These are phyloP conservation scores for Dactylellina parvicollis DNA, from an alignment of 2,329 filamentous ascomycete genomes.

Conservation along the genomic window DNA sequence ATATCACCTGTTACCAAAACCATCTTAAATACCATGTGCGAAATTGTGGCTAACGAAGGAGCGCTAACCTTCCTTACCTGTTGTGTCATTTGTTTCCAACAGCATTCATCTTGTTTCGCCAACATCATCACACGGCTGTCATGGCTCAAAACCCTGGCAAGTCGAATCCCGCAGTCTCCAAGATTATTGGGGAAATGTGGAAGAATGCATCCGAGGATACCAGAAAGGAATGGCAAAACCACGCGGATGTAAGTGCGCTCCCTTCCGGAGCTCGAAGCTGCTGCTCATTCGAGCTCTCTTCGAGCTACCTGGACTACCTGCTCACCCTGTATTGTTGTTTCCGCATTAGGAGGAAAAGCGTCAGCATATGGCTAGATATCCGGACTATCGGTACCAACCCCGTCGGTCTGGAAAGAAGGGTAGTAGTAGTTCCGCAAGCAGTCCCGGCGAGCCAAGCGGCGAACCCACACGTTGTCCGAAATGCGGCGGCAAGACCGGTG, in stretches of 20 bases:
- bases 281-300: not conserved
- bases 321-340: constrained; percentile 47
- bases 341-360: constrained; percentile 79
- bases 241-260: constrained; percentile 74
- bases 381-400: constrained; percentile 93
- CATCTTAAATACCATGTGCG: constrained; percentile 21
- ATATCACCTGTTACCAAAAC: no score
- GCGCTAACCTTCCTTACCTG: constrained; percentile 36
- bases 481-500: constrained; percentile 63
- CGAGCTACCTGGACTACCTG: constrained; percentile 39
- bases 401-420: constrained; percentile 69
- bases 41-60: constrained; percentile 44
- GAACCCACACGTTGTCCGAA: constrained; percentile 59
- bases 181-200: constrained; percentile 96
- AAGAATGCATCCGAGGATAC: constrained; percentile 76
- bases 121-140: constrained; percentile 86
- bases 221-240: constrained; percentile 85
- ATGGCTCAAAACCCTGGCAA: constrained; percentile 85
- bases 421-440: constrained; percentile 59
- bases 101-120: constrained; percentile 98
- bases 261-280: constrained; percentile 12
- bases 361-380: constrained; percentile 87
- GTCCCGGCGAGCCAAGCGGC: constrained; percentile 59
- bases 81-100: constrained; percentile 59
- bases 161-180: constrained; percentile 94